A percentile compares a stretch with the other conserved stretches of the same genome.
Evolutionary conservation across 2,329 filamentous ascomycete species (phyloP).

Genomic region (Fusarium fujikuroi): DNA sequence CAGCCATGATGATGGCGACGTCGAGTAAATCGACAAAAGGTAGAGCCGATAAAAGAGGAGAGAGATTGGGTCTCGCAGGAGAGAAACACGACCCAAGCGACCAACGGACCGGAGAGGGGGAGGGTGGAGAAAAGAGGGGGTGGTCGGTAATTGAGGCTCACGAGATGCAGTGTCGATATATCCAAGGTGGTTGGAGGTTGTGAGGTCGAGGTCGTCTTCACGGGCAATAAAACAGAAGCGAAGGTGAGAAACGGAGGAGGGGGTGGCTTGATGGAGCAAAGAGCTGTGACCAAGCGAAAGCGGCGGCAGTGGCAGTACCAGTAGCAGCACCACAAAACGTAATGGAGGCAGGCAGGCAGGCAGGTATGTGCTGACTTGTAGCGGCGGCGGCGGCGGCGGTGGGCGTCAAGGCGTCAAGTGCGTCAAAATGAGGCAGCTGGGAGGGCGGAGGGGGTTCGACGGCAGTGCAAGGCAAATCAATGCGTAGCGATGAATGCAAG

Average conservation of each 20-base stretch:
- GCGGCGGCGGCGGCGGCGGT: conserved; percentile 22
- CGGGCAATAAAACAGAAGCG: conserved; percentile 33
- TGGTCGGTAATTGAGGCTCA: conserved; percentile 38
- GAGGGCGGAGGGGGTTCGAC: neutral
- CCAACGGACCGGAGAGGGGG: conserved; percentile 29
- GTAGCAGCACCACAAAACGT: neutral
- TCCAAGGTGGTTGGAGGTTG: conserved; percentile 36
- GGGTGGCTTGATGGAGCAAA: conserved; percentile 46
- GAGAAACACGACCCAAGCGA: conserved; percentile 24
- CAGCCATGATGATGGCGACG: conserved; percentile 71
- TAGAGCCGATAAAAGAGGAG: conserved; percentile 27
- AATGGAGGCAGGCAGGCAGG: neutral
- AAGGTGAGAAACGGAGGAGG: conserved; percentile 43
- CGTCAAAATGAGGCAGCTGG: conserved; percentile 23
- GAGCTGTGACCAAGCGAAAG: conserved; percentile 40
- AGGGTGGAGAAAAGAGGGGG: conserved; percentile 33
- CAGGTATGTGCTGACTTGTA: neutral
- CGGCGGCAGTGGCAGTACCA: neutral
- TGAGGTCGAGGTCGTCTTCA: conserved; percentile 43
- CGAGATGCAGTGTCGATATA: conserved; percentile 27
- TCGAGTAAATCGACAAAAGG: conserved; percentile 34
- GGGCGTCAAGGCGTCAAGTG: conserved; percentile 33
- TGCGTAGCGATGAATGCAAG: conserved; percentile 25
- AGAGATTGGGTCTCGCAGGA: conserved; percentile 16
- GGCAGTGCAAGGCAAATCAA: conserved; percentile 31